Evolutionary conservation across 768 basidiomycete genomes (phyloP), one percentile per base, ranked within the genome.

Genomic region (Boletus eberwhitei): DNA sequence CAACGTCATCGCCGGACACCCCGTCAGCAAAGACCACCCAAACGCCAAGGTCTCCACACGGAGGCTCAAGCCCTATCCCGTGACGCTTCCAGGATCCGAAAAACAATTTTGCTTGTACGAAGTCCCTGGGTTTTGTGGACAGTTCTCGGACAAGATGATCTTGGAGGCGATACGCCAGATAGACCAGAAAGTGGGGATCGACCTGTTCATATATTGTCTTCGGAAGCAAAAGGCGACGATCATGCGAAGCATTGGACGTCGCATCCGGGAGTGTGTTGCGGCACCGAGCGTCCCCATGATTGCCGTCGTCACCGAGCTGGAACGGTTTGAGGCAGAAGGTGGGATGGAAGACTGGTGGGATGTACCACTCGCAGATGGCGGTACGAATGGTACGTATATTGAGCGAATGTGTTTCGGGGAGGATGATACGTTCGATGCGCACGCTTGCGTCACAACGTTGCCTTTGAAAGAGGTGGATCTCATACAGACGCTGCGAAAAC

Each of bases 371-470:
- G 61, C 16, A 4, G 43, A 24, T 13, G 57, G 55, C 2, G 11
- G 8, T 17, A 58, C 57, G 19, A 78, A 78, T 39, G 63, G 71
- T 48, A 37, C 40, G n/a, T 36, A 6, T 4, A 72, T 78, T 14
- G 65, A 66, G 34, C 38, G 16, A 2, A 52, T 40, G 47, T 58
- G 61, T 29, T 55, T 57, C 34, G 55, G 14, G 57, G 35, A 45
- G 45, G 2, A 71, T 73, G 60, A 35, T 38, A 24, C 11, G 9
- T 75, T 76, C 2, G 47, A 66, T 8, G 75, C 64, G 8, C 68
- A 74, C 17, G 75, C 70, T 5, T 79, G 77, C 48, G 60, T 78
- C 44, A 77, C 75, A 7, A 73, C 74, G 5, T 42, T 69, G 11
- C 55, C 61, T 6, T 39, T 26, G 13, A 58, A 8, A 34, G 59